phyloP scores from a whole-genome alignment of 2,329 filamentous ascomycete species.

The Monilinia fructicola region DNA sequence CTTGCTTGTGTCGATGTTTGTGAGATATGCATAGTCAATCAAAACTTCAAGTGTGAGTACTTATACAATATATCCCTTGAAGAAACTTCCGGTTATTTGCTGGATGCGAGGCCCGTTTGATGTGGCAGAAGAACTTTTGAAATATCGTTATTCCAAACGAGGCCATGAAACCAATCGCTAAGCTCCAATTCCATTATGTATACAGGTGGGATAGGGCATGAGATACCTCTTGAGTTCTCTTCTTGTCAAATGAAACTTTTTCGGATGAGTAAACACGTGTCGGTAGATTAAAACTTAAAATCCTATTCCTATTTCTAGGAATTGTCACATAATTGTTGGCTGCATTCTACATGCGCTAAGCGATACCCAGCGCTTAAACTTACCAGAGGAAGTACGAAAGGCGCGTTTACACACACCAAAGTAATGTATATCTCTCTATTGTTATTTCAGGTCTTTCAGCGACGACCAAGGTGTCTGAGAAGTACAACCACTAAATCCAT shows the following conservation, averaged over 20 bases:
- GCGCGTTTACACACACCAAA: not conserved
- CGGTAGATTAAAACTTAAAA: too few relatives aligned
- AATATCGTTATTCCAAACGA: not conserved
- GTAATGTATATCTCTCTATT: not conserved
- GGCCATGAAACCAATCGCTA: not conserved
- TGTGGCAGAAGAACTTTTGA: not conserved
- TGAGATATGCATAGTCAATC: not conserved
- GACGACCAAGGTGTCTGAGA: not conserved
- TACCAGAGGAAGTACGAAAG: not conserved
- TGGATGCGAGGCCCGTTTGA: not conserved
- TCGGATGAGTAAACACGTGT: not conserved
- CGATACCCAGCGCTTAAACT: not conserved
- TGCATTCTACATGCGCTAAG: not conserved
- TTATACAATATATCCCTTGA: not conserved
- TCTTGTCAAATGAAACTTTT: not conserved
- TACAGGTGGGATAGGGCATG: not conserved
- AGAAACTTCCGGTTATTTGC: not conserved
- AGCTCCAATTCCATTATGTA: not conserved
- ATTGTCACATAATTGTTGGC: too few relatives aligned
- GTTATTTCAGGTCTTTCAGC: not conserved
- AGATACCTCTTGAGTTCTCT: not conserved
- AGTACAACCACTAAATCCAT: not conserved
- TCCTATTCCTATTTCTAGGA: too few relatives aligned
- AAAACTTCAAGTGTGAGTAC: not conserved
- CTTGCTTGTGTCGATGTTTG: not conserved